Evolutionary conservation across 2,329 filamentous ascomycete species (phyloP).

Genomic region (Colletotrichum sp.): DNA sequence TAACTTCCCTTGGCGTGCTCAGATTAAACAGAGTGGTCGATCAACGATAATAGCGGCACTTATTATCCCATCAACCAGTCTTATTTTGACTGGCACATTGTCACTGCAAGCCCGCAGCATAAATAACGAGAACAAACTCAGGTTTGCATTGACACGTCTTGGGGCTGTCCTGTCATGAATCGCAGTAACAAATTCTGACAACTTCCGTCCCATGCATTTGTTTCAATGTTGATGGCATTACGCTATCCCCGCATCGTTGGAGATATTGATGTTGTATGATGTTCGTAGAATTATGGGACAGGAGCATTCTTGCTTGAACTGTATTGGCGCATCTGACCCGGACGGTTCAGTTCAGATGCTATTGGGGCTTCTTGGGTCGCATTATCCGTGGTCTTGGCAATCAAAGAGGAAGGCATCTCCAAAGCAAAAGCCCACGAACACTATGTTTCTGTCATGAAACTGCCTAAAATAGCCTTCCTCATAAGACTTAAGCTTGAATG

Average conservation of each 20-base stretch:
- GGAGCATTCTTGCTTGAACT: background rate
- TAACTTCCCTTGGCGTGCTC: background rate
- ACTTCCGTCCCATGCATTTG: background rate
- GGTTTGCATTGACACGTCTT: background rate
- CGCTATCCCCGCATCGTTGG: background rate
- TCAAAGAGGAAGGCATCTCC: background rate
- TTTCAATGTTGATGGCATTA: background rate
- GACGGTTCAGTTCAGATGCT: background rate
- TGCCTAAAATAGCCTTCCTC: background rate
- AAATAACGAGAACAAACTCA: background rate
- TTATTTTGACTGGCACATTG: background rate
- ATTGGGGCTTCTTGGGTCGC: background rate
- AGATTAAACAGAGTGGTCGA: fast-evolving
- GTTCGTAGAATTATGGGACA: background rate
- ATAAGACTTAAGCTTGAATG: background rate
- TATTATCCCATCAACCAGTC: background rate
- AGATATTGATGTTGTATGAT: background rate
- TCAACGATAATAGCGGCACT: background rate
- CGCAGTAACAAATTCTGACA: background rate
- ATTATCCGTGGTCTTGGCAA: background rate
- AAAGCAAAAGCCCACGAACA: background rate
- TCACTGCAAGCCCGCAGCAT: fast-evolving
- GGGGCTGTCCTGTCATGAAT: background rate
- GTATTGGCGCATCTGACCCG: background rate
- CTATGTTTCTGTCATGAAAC: background rate